These are phyloP conservation scores for Sarocladium brachiariae DNA, from an alignment of 2,329 filamentous ascomycete species.

Conservation along the genomic window DNA sequence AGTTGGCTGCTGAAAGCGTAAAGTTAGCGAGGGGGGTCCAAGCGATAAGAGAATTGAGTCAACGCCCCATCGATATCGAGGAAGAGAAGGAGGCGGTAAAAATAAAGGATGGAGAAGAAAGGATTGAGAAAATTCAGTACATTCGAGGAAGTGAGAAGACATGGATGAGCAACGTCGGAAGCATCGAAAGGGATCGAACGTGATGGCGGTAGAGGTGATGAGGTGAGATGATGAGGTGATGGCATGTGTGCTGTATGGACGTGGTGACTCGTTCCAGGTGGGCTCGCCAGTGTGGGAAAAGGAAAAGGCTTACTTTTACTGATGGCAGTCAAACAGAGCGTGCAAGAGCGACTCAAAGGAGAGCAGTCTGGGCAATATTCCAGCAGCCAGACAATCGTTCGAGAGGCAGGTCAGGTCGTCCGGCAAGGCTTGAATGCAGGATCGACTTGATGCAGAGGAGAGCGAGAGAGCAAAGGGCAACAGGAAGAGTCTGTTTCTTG, in stretches of 20 bases:
- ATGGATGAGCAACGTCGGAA: not conserved
- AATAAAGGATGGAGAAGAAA: not conserved
- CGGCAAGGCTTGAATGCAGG: conserved; percentile 15
- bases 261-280: not conserved
- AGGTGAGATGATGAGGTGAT: conserved; percentile 9
- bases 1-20: not conserved
- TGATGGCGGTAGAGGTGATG: not conserved
- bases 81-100: not conserved
- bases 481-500: not conserved
- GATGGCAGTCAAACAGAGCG: not conserved
- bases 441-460: conserved; percentile 14
- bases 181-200: not conserved
- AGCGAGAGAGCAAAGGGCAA: conserved; percentile 4
- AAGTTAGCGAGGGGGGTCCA: not conserved
- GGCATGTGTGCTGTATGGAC: not conserved
- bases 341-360: conserved; percentile 12
- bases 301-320: too few species aligned
- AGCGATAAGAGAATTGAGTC: not conserved
- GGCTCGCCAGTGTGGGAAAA: conserved; percentile 8
- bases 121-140: not conserved
- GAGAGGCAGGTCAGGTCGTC: conserved; percentile 9
- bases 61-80: not conserved
- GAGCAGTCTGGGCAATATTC: conserved; percentile 31
- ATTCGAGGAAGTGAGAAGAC: conserved; percentile 1
- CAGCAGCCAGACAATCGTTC: conserved; percentile 26